Evolutionary conservation across 495 filamentous ascomycete species (phyloP).

Genomic region (Penicillium coprophilum): DNA sequence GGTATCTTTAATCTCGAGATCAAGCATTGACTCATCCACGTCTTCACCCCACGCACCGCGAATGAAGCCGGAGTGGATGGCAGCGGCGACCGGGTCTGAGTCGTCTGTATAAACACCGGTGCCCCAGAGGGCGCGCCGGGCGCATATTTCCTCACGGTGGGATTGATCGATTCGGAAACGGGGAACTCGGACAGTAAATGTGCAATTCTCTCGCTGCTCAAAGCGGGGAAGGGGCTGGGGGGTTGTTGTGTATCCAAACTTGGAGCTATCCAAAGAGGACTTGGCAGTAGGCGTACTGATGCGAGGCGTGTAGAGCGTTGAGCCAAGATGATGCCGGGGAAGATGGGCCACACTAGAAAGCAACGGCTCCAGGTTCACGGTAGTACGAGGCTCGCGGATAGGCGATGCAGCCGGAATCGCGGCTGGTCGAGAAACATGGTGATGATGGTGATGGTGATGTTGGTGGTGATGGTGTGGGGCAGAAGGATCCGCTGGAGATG

Average conservation of each 20-base stretch:
- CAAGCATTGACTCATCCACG: constrained; percentile 66
- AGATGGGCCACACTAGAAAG: constrained; percentile 66
- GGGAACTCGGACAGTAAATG: constrained; percentile 82
- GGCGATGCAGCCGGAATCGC: constrained; percentile 39
- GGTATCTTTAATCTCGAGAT: constrained; percentile 54
- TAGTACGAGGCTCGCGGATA: constrained; percentile 60
- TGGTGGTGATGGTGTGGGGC: constrained; percentile 49
- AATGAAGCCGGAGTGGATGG: constrained; percentile 91
- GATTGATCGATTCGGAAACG: constrained; percentile 67
- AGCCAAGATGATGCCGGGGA: constrained; percentile 81
- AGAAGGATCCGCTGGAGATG: constrained; percentile 38
- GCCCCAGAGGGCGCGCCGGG: constrained; percentile 79
- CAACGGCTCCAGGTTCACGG: constrained; percentile 64
- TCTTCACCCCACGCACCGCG: constrained; percentile 82
- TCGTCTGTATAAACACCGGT: constrained; percentile 95
- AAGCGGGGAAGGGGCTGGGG: constrained; percentile 77
- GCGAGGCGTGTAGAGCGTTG: constrained; percentile 54
- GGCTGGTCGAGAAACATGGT: constrained; percentile 41
- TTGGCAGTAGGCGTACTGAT: constrained; percentile 49
- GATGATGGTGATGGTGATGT: constrained; percentile 59
- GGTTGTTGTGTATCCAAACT: constrained; percentile 66
- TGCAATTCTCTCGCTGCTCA: constrained; percentile 83
- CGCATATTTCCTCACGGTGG: constrained; percentile 77
- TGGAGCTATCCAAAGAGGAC: constrained; percentile 50
- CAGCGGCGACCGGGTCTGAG: constrained; percentile 87